Percentiles rank a stretch among this genome's conserved stretches.
These are phyloP conservation scores for Copromyces sp. DNA, from an alignment of 495 filamentous ascomycete genomes.

Conservation along the genomic window DNA sequence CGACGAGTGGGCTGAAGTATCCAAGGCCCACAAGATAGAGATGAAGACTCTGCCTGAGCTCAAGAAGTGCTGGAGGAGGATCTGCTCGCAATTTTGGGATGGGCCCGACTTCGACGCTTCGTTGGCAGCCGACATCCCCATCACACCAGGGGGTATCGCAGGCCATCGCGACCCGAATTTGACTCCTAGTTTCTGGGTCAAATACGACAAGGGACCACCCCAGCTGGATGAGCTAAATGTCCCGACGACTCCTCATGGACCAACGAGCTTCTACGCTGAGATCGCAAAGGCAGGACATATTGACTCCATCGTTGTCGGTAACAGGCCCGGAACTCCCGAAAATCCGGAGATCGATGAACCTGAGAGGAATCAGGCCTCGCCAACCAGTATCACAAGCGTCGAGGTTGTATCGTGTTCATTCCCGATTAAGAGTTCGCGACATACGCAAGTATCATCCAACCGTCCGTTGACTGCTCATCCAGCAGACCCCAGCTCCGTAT, in stretches of 20 bases:
- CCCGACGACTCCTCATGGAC: constrained; percentile 12
- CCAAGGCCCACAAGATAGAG: constrained; percentile 54
- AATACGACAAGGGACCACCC: constrained; percentile 26
- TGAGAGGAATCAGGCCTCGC: constrained; percentile 32
- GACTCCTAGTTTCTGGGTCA: constrained; percentile 38
- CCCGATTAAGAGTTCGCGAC: constrained; percentile 51
- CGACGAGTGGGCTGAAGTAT: constrained; percentile 36
- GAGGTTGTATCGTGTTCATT: constrained; percentile 77
- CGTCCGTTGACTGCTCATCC: constrained; percentile 53
- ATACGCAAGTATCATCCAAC: constrained; percentile 31
- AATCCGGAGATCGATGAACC: constrained; percentile 12
- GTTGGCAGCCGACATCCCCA: constrained; percentile 53
- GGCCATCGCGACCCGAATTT: constrained; percentile 44
- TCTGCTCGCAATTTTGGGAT: constrained; percentile 85
- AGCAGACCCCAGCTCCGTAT: constrained; percentile 41
- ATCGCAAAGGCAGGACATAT: constrained; percentile 39
- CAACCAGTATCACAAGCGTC: constrained; percentile 42
- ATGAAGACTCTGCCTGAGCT: constrained; percentile 87
- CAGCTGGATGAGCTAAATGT: constrained; percentile 31
- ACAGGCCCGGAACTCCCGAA: constrained; percentile 35
- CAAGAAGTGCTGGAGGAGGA: constrained; percentile 94
- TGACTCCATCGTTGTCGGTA: constrained; percentile 29
- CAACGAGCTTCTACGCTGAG: constrained; percentile 37
- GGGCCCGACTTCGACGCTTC: constrained; percentile 47
- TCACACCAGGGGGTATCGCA: constrained; percentile 61